phyloP scores from a whole-genome alignment of 108 stramenopile genomes.

The Nitzschia palea region DNA sequence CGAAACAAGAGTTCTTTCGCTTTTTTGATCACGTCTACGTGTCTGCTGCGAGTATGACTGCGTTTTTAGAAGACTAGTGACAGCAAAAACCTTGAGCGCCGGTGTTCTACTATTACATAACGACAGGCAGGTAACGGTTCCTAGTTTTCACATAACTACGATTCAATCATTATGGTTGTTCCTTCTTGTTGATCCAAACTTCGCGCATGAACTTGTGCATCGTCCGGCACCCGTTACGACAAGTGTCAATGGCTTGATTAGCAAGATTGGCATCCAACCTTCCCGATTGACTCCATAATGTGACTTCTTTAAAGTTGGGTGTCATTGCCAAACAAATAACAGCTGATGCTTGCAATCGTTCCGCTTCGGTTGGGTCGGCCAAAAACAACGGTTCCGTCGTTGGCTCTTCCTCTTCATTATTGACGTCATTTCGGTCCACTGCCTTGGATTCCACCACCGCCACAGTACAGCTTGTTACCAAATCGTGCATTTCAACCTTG shows the following conservation, averaged over 20 bases:
- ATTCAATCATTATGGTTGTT: neutral
- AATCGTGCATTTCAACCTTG: conserved; percentile 59
- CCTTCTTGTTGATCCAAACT: conserved; percentile 32
- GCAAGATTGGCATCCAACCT: conserved; percentile 43
- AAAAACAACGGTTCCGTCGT: conserved; percentile 18
- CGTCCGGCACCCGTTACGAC: conserved; percentile 76
- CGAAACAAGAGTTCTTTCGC: conserved; percentile 41
- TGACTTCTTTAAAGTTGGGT: conserved; percentile 80
- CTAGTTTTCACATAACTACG: no score
- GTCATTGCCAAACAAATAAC: conserved; percentile 65
- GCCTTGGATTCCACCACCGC: conserved; percentile 38
- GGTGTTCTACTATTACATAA: no score
- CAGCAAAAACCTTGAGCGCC: no score
- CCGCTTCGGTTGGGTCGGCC: conserved; percentile 72
- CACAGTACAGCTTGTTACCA: conserved; percentile 64
- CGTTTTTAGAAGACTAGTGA: conserved; percentile 33
- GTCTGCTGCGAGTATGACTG: conserved; percentile 37
- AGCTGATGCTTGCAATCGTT: conserved; percentile 51
- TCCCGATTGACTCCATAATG: conserved; percentile 76
- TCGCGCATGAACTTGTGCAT: conserved; percentile 79
- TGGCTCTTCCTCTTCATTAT: conserved; percentile 10
- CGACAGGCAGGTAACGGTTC: no score
- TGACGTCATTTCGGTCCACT: neutral
- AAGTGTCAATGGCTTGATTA: conserved; percentile 68
- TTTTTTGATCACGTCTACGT: conserved; percentile 36